These are phyloP conservation scores for Scedosporium apiospermum DNA, from an alignment of 2,329 filamentous ascomycete genomes.

Conservation along the genomic window DNA sequence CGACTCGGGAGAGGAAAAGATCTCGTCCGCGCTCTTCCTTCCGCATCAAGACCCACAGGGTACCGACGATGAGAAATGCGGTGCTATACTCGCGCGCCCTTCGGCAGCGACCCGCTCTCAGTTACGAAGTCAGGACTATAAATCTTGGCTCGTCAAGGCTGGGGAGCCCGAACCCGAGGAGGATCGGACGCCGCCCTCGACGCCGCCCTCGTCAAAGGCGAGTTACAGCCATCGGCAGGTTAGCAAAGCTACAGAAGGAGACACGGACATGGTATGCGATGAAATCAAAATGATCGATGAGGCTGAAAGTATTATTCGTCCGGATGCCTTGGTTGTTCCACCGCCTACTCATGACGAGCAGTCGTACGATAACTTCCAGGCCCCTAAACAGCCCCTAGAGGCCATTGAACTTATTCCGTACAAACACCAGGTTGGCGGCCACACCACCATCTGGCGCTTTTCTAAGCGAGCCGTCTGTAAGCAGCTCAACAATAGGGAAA, in stretches of 20 bases:
- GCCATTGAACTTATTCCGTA: slow-evolving; percentile 96
- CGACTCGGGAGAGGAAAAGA: slow-evolving; percentile 71
- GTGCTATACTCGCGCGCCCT: not conserved
- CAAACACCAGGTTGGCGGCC: slow-evolving; percentile 92
- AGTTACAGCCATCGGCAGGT: not conserved
- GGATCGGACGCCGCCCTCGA: slow-evolving; percentile 14
- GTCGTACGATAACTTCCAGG: slow-evolving; percentile 8
- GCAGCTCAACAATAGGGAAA: slow-evolving; percentile 94
- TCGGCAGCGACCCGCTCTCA: slow-evolving; percentile 3
- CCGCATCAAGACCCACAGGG: slow-evolving; percentile 54
- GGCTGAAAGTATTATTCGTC: not conserved
- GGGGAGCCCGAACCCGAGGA: slow-evolving; percentile 35
- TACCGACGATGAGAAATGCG: slow-evolving; percentile 11
- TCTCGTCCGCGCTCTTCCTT: slow-evolving; percentile 76
- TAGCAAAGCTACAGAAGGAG: not conserved
- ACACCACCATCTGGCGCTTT: slow-evolving; percentile 93
- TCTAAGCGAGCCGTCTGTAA: slow-evolving; percentile 94
- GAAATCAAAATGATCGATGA: not conserved
- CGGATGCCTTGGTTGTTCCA: not conserved
- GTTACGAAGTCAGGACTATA: slow-evolving; percentile 22
- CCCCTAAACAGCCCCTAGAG: slow-evolving; percentile 56
- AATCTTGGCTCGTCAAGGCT: slow-evolving; percentile 50
- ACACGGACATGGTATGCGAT: not conserved
- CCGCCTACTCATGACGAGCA: slow-evolving; percentile 1
- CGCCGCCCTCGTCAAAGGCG: slow-evolving; percentile 7